Evolutionary conservation across 805 yeast genomes (phyloP), one percentile per base, ranked within the genome.

Genomic region (Metahyphopichia silvanorum): DNA sequence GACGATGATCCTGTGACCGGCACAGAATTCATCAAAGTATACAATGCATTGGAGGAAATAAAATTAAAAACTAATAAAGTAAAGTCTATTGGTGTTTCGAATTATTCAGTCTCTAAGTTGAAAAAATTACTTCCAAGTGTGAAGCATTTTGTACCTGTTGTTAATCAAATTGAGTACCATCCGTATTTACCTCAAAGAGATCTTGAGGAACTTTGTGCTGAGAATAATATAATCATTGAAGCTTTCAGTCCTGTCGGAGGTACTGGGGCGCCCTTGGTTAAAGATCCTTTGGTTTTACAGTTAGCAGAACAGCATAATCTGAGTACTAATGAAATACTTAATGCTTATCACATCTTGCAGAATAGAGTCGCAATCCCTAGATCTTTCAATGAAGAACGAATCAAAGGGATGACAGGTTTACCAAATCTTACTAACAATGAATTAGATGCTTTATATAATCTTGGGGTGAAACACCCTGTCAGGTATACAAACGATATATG

Each of bases 221-320:
- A 56, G 13, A 48, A 70, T 29, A 53, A 58, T 4, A 69, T 73
- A 27, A 37, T 60, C 3, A 46, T 77, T 5, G 71, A 66, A 20
- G 82, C 83, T 0, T 80, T 72, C 44, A 72, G 82, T 16, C 85
- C 86, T 8, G 61, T 78, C 32, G 93, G 89, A 5, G 63, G 80
- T 2, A 51, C 62, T 13, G 84, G 84, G 27, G 86, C 86, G 1
- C 86, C 86, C 20, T 68, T 77, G 32, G 47, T 79, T 46, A 67
- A 73, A 37, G 51, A 76, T 31, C 77, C 77, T 15, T 42, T 63
- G 11, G 69, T 81, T 3, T 44, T 59, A 29, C 60, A 71, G 32
- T 52, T 85, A 23, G 86, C 87, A 12, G 50, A 69, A 36, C 77
- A 78, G 55, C 71, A 83, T 47, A 49, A 55, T 16, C 76, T 66